Base-by-base conservation (phyloP, 495 filamentous ascomycete species). In the Sordaria brevicollis region DNA sequence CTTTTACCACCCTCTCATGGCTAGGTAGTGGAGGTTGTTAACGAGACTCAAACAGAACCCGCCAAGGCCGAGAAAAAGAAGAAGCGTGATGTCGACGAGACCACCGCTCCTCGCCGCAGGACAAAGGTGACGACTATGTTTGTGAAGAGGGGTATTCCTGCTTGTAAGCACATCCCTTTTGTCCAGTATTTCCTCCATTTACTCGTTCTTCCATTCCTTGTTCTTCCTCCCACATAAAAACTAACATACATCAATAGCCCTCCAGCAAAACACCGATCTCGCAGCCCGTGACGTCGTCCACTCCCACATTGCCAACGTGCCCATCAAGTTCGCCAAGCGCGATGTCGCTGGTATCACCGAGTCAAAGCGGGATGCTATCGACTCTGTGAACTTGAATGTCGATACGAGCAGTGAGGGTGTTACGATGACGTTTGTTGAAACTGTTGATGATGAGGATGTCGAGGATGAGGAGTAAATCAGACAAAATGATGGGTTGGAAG, bases 41-140 rank as follows among this genome's bases (percentile, higher is more conserved):
- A n/a, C 39, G 41, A 17, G 5, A 35, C 37, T 62, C 57, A 57
- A 21, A 34, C 68, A 31, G 66, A 37, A 21, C 49, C 65, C 13
- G 72, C 65, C 5, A 72, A 35, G 0, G 71, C 69, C 2, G 71
- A 68, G 4, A n/a, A 25, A 11, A 57, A 57, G 49, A 57, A 62
- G 33, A 80, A 79, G 76, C 77, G 77, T 29, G 74, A 78, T 54
- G 43, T 11, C 65, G 68, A 68, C 17, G 70, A 71, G 31, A 76
- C 79, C n/a, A 71, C 72, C 33, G 68, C 80, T 36, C 77, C 78
- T 8, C 72, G 72, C 54, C 77, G 77, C 17, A 79, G 79, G 11
- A 79, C 82, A 21, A 83, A 80, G 71, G 82, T 85, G 35, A 85
- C 83, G 13, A 83, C 81, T 65, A 84, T 85, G 82, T 84, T 80